Percentiles rank a stretch among this genome's conserved stretches.
phyloP scores from a whole-genome alignment of 2,329 filamentous ascomycete species.

The Hypoxylon sp. region DNA sequence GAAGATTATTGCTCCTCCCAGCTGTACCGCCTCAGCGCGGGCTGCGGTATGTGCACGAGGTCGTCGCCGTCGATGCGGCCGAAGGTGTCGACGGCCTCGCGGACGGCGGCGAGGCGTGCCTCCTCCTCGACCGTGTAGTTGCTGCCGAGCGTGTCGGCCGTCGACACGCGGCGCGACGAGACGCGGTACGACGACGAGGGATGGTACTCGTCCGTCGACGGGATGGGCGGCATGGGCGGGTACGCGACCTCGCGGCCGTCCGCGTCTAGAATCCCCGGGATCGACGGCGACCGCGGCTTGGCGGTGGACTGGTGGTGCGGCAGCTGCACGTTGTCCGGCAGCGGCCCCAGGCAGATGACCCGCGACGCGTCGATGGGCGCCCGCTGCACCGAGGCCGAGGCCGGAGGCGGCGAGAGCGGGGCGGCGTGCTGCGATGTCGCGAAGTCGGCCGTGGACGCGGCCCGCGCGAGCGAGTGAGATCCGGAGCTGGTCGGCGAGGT shows the following conservation, averaged over 20 bases:
- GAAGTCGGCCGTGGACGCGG: constrained; percentile 42
- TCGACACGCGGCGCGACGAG: constrained; percentile 39
- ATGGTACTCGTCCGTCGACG: constrained; percentile 34
- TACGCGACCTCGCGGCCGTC: constrained; percentile 38
- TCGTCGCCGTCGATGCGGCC: constrained; percentile 44
- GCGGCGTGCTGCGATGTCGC: constrained; percentile 33
- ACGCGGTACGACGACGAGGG: constrained; percentile 29
- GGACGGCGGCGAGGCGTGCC: constrained; percentile 38
- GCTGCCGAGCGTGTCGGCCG: constrained; percentile 60
- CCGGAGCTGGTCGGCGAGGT: constrained; percentile 39
- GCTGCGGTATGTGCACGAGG: constrained; percentile 46
- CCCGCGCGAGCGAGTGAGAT: constrained; percentile 37
- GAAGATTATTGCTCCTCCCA: constrained; percentile 42
- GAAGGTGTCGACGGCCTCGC: constrained; percentile 15
- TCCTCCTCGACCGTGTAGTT: constrained; percentile 66
- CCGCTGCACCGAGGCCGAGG: constrained; percentile 52
- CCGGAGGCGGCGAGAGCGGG: constrained; percentile 40
- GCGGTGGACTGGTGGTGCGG: constrained; percentile 43
- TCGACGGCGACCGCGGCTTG: constrained; percentile 19
- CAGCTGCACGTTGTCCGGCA: constrained; percentile 58
- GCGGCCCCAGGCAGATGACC: constrained; percentile 62
- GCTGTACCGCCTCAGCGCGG: constrained; percentile 45
- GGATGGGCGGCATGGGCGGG: constrained; percentile 40
- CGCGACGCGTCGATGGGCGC: constrained; percentile 61
- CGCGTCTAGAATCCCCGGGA: constrained; percentile 39